Base-by-base conservation (phyloP, 2,329 filamentous ascomycete species). In the Hortaea sp. region DNA sequence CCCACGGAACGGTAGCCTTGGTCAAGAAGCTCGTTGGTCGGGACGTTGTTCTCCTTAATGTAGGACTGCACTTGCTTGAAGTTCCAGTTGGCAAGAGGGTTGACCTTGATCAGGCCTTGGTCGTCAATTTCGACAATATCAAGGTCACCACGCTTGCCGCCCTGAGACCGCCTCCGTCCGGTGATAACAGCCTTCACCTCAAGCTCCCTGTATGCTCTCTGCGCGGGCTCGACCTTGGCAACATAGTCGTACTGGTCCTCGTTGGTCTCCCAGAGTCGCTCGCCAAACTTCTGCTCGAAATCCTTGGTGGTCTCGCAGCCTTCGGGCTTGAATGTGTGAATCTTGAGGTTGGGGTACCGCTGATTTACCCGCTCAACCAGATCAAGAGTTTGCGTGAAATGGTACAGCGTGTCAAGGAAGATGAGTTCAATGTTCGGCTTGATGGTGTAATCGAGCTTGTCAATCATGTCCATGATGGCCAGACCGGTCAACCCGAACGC, bases 1-100 rank as follows among this genome's bases (percentile, higher is more conserved):
- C 92, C 92, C 52, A 98, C 77, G 54, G 88, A 95, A 77, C 97
- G 95, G 77, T 98, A 98, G n/a, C 92, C 92, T 49, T 75, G 77
- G 69, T 95, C 87, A 41, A 98, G 78, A 29, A 98, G 78, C 51
- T 78, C 81, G 66, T 98, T 98, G 76, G 95, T 97, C 0, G 92
- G 92, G 4, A 98, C 88, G 50, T 88, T 70, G 73, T 95, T 79
- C 60, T 85, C 82, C 58, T 81, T 78, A 69, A 95, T 79, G 70
- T 98, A 98, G 37, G 79, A 75, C 68, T 89, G 82, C 49, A 98
- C 90, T 64, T 97, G 85, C 51, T 80, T 72, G 70, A 98, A 98
- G 39, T 78, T 78, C 92, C 92, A 98, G 71, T 89, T 88, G 62
- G 89, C 89, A 53, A 98, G 73, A 9, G 92, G 92, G 75, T 97